Conservation (phyloP, 1,139 yeast species). For the Magnusiomyces paraingens region DNA sequence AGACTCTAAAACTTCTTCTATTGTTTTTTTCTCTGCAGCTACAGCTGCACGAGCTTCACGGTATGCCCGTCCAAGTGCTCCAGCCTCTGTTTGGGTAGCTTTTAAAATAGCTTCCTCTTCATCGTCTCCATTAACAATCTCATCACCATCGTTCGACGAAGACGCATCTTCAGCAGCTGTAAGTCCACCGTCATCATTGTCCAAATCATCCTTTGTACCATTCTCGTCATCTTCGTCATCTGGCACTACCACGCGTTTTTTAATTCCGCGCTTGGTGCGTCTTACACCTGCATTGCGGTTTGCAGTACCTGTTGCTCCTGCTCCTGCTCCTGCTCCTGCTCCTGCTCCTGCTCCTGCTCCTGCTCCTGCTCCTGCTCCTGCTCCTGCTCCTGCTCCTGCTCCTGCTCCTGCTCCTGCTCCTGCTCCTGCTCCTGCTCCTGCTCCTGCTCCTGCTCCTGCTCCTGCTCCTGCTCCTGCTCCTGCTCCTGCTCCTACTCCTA, state of each 20-base stretch:
- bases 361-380: too few species aligned
- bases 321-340: too few species aligned
- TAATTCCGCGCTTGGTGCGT: too few species aligned
- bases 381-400: too few species aligned
- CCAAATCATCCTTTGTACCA: background rate
- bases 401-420: background rate
- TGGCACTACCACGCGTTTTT: too few species aligned
- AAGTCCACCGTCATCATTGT: background rate
- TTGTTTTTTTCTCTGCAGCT: constrained; percentile 12
- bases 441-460: background rate
- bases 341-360: too few species aligned
- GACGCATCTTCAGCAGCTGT: too few species aligned
- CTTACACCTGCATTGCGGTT: too few species aligned
- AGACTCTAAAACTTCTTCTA: constrained; percentile 13
- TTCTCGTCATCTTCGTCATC: background rate
- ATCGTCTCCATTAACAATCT: background rate
- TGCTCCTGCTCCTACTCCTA: too few species aligned
- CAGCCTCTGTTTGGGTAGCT: constrained; percentile 9
- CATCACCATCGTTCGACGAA: background rate
- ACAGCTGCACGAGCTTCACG: constrained; percentile 8
- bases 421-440: background rate
- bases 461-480: background rate
- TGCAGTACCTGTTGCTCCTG: too few species aligned
- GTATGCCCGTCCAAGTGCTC: constrained; percentile 7
- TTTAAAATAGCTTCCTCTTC: background rate